These are phyloP conservation scores for Colletotrichum melonis DNA, from an alignment of 2,329 filamentous ascomycete genomes.

Conservation along the genomic window DNA sequence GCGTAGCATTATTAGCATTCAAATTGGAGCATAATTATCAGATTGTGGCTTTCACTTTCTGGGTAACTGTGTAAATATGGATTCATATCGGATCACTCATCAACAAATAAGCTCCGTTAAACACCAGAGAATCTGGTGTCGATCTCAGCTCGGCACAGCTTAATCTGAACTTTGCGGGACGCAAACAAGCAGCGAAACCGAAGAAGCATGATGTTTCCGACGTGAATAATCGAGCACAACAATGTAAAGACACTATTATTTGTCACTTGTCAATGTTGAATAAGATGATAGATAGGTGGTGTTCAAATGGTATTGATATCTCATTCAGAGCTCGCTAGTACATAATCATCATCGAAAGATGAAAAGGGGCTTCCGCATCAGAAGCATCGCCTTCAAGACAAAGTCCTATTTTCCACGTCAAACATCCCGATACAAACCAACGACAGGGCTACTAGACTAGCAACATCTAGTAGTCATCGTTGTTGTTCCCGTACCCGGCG, in stretches of 20 bases:
- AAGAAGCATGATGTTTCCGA: not conserved
- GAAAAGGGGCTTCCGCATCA: not conserved
- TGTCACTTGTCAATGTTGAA: too few species aligned
- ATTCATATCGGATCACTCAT: too few species aligned
- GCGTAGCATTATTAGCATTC: slow-evolving; percentile 5
- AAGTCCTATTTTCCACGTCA: not conserved
- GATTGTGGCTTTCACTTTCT: not conserved
- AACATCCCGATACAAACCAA: not conserved
- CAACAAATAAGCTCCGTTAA: too few species aligned
- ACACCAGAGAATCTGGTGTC: too few species aligned
- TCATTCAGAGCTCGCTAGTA: not conserved
- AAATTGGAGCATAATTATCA: not conserved
- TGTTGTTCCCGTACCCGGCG: slow-evolving; percentile 45
- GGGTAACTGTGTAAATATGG: too few species aligned
- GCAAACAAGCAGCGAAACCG: too few species aligned
- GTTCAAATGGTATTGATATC: not conserved
- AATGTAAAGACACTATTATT: too few species aligned
- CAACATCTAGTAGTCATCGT: slow-evolving; percentile 14
- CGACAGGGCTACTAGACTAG: not conserved
- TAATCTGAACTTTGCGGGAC: not conserved
- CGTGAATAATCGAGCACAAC: too few species aligned
- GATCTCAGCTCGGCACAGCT: not conserved
- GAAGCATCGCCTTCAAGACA: not conserved
- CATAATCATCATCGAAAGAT: not conserved
- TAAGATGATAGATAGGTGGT: not conserved